These are phyloP conservation scores for Linnemannia exigua DNA, from an alignment of 192 early-diverging fungal species.

Conservation along the genomic window DNA sequence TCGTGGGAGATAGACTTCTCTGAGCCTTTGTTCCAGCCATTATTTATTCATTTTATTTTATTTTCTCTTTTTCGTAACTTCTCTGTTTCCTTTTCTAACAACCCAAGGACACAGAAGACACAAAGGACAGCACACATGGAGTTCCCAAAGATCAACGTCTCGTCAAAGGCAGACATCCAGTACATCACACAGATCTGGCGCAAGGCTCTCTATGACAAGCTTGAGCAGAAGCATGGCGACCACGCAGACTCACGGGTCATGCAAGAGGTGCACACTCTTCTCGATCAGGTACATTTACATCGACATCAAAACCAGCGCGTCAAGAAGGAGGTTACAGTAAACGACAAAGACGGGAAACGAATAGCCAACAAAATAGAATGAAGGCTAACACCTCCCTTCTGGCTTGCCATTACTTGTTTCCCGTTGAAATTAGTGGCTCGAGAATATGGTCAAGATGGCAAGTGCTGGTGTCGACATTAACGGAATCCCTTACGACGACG, in stretches of 20 bases:
- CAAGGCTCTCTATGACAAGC: constrained; percentile 13
- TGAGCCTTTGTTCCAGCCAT: neutral
- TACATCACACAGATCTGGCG: constrained; percentile 40
- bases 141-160: constrained; percentile 56
- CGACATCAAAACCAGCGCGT: too few relatives aligned
- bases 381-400: too few relatives aligned
- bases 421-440: constrained; percentile 60
- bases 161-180: constrained; percentile 48
- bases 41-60: neutral
- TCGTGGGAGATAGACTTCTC: too few relatives aligned
- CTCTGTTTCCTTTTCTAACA: neutral
- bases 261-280: constrained; percentile 17
- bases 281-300: constrained; percentile 32
- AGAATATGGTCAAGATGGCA: constrained; percentile 47
- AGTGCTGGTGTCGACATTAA: constrained; percentile 54
- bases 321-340: neutral
- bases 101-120: neutral
- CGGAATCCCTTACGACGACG: constrained; percentile 56
- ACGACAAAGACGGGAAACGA: too few relatives aligned
- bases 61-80: neutral
- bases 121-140: constrained; percentile 15
- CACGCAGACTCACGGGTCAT: constrained; percentile 15
- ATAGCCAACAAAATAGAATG: too few relatives aligned
- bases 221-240: constrained; percentile 12
- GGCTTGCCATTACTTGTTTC: neutral